phyloP scores from a whole-genome alignment of 1,284 basidiomycete species.

The Fomitopsis pinicola region DNA sequence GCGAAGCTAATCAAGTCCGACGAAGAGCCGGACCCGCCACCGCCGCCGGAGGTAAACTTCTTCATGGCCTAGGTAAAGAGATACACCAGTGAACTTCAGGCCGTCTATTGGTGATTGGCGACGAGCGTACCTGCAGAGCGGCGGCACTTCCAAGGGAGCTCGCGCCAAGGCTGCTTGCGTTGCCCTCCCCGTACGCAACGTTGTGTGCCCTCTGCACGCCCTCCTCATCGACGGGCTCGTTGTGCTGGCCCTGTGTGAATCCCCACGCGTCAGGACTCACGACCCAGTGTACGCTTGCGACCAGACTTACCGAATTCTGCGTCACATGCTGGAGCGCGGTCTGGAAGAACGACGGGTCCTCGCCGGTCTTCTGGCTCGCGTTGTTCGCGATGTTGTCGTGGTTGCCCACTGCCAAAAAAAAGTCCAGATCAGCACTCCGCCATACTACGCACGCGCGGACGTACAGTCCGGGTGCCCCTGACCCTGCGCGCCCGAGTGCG shows the following conservation, averaged over 20 bases:
- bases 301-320: slow-evolving; percentile 38
- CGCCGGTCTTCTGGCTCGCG: slow-evolving; percentile 48
- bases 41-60: slow-evolving; percentile 54
- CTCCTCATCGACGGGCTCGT: slow-evolving; percentile 63
- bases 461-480: slow-evolving; percentile 28
- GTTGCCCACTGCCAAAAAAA: slow-evolving; percentile 41
- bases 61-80: slow-evolving; percentile 44
- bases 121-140: slow-evolving; percentile 57
- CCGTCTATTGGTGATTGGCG: background rate
- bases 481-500: slow-evolving; percentile 24
- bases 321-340: slow-evolving; percentile 48
- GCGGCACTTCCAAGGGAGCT: slow-evolving; percentile 70
- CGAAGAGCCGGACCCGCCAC: slow-evolving; percentile 42
- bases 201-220: slow-evolving; percentile 57
- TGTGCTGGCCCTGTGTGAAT: slow-evolving; percentile 40
- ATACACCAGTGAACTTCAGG: background rate
- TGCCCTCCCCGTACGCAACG: slow-evolving; percentile 52
- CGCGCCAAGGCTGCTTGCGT: slow-evolving; percentile 48
- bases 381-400: slow-evolving; percentile 50
- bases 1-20: slow-evolving; percentile 75
- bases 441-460: slow-evolving; percentile 11
- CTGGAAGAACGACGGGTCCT: slow-evolving; percentile 47
- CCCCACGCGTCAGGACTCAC: background rate
- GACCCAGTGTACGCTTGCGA: background rate
- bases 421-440: background rate